These are phyloP conservation scores for Metarhizium humberi DNA, from an alignment of 2,329 filamentous ascomycete species.

Conservation along the genomic window DNA sequence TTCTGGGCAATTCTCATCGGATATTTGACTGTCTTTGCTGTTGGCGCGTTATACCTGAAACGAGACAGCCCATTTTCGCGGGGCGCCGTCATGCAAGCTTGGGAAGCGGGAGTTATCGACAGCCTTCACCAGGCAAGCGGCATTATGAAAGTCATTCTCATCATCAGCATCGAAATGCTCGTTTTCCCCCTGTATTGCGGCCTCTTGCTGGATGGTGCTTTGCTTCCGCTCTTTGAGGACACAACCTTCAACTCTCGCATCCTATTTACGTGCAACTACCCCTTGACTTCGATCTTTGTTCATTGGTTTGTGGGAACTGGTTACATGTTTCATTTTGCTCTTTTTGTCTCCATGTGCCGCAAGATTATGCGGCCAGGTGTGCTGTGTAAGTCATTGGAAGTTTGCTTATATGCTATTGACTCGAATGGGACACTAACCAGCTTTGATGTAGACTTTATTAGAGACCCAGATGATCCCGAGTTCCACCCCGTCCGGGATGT, in stretches of 20 bases:
- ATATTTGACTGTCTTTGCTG: slow-evolving; percentile 65
- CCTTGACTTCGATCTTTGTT: slow-evolving; percentile 86
- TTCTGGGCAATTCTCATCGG: slow-evolving; percentile 69
- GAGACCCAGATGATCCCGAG: slow-evolving; percentile 94
- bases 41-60: slow-evolving; percentile 72
- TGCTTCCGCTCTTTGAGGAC: slow-evolving; percentile 80
- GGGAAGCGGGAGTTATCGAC: slow-evolving; percentile 74
- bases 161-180: slow-evolving; percentile 99
- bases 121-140: slow-evolving; percentile 86
- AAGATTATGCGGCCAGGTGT: slow-evolving; percentile 96
- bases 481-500: slow-evolving; percentile 98
- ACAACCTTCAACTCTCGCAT: slow-evolving; percentile 70
- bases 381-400: slow-evolving; percentile 55
- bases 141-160: slow-evolving; percentile 94
- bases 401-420: not conserved
- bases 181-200: slow-evolving; percentile 95
- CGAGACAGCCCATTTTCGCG: slow-evolving; percentile 60
- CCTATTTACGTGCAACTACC: slow-evolving; percentile 67
- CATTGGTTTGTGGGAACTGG: slow-evolving; percentile 99
- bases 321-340: slow-evolving; percentile 99
- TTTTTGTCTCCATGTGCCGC: slow-evolving; percentile 98
- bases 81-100: slow-evolving; percentile 44
- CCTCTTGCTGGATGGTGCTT: slow-evolving; percentile 75
- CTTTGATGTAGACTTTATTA: slow-evolving; percentile 66
- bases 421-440: not conserved